phyloP scores from a whole-genome alignment of 495 filamentous ascomycete genomes.

The Penicillium ochrochloron region DNA sequence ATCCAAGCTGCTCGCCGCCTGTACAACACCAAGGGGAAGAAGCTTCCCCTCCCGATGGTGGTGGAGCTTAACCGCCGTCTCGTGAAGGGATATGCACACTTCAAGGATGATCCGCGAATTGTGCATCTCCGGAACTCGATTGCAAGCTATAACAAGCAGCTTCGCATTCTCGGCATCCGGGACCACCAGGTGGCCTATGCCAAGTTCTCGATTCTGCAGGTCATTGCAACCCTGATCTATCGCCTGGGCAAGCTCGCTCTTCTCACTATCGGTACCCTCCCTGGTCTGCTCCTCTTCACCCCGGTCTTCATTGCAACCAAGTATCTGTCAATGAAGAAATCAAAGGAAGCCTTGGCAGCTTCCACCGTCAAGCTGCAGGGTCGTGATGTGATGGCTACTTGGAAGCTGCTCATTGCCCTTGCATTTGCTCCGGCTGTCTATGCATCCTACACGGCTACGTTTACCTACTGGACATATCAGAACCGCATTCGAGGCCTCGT shows the following conservation, averaged over 20 bases:
- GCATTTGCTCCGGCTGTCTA: constrained; percentile 88
- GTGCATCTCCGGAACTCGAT: constrained; percentile 78
- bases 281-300: constrained; percentile 83
- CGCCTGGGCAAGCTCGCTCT: constrained; percentile 74
- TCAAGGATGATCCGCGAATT: constrained; percentile 90
- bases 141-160: constrained; percentile 83
- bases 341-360: constrained; percentile 84
- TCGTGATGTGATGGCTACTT: constrained; percentile 95
- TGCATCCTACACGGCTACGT: constrained; percentile 71
- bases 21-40: constrained; percentile 93
- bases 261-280: constrained; percentile 80
- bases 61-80: constrained; percentile 95
- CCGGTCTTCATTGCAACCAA: constrained; percentile 92
- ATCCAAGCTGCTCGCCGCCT: constrained; percentile 94
- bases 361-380: constrained; percentile 95
- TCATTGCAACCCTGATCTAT: constrained; percentile 79
- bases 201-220: constrained; percentile 74
- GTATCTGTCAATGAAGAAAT: constrained; percentile 87
- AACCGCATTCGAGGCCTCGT: constrained; percentile 81
- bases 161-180: constrained; percentile 81
- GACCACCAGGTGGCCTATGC: constrained; percentile 97
- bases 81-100: constrained; percentile 87
- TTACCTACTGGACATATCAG: constrained; percentile 77
- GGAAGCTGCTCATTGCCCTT: constrained; percentile 94
- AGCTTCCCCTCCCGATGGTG: constrained; percentile 89